Conservation (phyloP, 768 basidiomycete species). For the Leccinum boreale region DNA sequence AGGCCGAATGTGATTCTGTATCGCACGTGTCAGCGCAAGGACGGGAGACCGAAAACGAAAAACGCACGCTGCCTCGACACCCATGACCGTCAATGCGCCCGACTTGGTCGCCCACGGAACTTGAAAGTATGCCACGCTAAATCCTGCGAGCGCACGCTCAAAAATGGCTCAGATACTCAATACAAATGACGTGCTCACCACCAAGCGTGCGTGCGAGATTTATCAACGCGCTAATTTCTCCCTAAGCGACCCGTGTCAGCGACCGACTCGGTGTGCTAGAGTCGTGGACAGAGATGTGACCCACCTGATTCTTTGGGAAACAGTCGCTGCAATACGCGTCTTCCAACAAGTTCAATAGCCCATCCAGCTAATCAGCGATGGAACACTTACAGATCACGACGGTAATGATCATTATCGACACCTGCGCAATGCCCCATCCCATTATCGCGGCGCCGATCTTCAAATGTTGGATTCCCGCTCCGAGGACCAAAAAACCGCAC, state of each 20-base stretch:
- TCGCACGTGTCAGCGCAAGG: not conserved
- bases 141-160: conserved; percentile 17
- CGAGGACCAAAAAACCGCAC: conserved; percentile 41
- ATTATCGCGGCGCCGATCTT: conserved; percentile 32
- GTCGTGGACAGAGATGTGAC: not conserved
- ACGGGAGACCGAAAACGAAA: not conserved
- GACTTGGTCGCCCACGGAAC: conserved; percentile 37
- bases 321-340: conserved; percentile 40
- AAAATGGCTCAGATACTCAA: not conserved
- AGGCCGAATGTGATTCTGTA: conserved; percentile 31
- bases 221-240: conserved; percentile 43
- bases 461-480: conserved; percentile 35
- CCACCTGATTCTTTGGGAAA: conserved; percentile 33
- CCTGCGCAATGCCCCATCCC: conserved; percentile 43
- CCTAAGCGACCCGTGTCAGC: conserved; percentile 18
- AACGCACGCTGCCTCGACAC: conserved; percentile 38
- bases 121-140: conserved; percentile 40
- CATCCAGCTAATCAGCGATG: not conserved
- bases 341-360: conserved; percentile 5
- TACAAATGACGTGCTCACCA: conserved; percentile 16
- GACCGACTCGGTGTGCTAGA: not conserved
- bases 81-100: conserved; percentile 35
- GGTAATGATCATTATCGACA: conserved; percentile 37
- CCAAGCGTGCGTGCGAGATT: conserved; percentile 37
- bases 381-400: conserved; percentile 36